These are phyloP conservation scores for Saccharum spontaneum DNA, from an alignment of 176 grass and related monocot genomes.

Conservation along the genomic window DNA sequence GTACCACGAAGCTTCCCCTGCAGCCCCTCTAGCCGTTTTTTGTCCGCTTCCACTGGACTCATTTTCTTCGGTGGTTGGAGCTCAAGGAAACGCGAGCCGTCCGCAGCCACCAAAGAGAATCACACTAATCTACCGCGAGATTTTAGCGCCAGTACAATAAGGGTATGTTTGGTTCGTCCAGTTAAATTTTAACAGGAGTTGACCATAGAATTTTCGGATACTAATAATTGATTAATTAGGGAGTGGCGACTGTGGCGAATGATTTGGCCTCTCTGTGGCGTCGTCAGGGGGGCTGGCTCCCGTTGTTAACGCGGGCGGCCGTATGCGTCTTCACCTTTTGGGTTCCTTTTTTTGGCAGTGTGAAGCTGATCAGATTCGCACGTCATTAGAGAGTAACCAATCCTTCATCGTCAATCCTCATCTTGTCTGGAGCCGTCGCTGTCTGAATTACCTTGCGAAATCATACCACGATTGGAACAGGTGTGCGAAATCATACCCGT, in stretches of 20 bases:
- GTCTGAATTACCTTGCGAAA: background rate
- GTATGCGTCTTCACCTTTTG: background rate
- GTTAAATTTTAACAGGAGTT: no score
- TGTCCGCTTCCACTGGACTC: background rate
- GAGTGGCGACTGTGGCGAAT: no score
- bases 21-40: no score
- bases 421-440: background rate
- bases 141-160: no score
- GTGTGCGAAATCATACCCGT: no score
- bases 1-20: background rate
- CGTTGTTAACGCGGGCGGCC: background rate
- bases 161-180: no score
- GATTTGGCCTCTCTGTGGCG: no score
- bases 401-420: background rate
- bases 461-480: background rate
- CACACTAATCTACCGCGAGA: no score
- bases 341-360: background rate
- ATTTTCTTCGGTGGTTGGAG: background rate
- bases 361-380: constrained; percentile 6
- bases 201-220: no score
- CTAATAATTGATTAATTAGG: no score
- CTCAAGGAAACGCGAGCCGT: background rate
- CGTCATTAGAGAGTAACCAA: background rate
- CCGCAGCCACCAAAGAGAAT: background rate
- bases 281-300: no score